Base-by-base conservation (phyloP, 306 rosid genomes). In the Lathyrus aphaca region DNA sequence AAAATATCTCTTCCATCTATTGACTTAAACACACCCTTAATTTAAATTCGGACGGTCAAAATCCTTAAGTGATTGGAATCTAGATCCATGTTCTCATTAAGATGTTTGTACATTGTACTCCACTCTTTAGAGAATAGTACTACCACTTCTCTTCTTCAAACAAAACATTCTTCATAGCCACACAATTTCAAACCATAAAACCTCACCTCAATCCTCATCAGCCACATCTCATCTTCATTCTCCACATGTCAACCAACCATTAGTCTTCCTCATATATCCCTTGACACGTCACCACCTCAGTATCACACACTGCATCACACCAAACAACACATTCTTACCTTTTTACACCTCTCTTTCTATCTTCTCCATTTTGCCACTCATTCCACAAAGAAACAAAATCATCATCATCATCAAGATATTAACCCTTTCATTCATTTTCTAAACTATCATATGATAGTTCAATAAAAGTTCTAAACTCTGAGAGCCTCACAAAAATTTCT, bases 201-300 rank as follows among this genome's bases (percentile, higher is more conserved):
- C 72, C 55, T 23, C 42, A 67, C 42, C 68, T 38, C 65, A 65
- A 71, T 58, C 82, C 74, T 72, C 74, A 72, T 79, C 73, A 74
- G 68, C 73, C 11, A 5, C 21, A 21, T 69, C 83, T 80, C 77
- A 75, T 80, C 80, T 50, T 75, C 17, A 75, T 46, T 21, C 1
- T 15, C 74, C 77, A 75, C 77, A n/a, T 75, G 84, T 58, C 80
- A 59, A 11, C 8, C 60, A 69, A 39, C 8, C 66, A 74, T 6
- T 69, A 76, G 83, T 4, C 8, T 0, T 10, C 10, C 18, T 69
- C 53, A 21, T 19, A 70, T 80, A 74, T 69, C 63, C 66, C 62
- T 49, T 2, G 56, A 38, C 84, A 80, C 56, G 21, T 80, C 84
- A 80, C 64, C 81, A 70, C 83, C 59, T 68, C 30, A 64, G 3